These are phyloP conservation scores for Begonia peltatifolia DNA, from an alignment of 306 rosid species.

Conservation along the genomic window DNA sequence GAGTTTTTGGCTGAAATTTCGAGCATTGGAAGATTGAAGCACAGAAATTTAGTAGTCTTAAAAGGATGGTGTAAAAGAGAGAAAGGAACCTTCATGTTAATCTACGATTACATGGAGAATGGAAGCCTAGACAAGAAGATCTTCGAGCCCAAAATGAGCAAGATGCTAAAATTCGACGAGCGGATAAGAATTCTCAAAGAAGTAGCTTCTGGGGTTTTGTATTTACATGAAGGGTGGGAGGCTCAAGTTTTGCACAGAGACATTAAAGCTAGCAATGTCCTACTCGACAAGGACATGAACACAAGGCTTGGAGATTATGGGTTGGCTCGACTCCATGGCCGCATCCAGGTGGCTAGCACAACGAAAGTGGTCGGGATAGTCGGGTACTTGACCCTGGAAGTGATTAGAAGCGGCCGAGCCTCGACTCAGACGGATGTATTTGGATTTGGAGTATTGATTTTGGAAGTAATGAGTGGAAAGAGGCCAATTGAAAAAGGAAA, in stretches of 20 bases:
- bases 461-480: slow-evolving; percentile 45
- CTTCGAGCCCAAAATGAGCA: slow-evolving; percentile 30
- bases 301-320: slow-evolving; percentile 53
- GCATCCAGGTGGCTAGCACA: slow-evolving; percentile 25
- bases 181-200: slow-evolving; percentile 36
- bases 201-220: slow-evolving; percentile 39
- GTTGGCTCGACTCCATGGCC: slow-evolving; percentile 40
- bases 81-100: slow-evolving; percentile 32
- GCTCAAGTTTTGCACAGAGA: slow-evolving; percentile 55
- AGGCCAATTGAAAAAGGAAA: slow-evolving; percentile 43
- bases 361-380: slow-evolving; percentile 47
- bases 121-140: slow-evolving; percentile 51
- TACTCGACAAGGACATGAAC: slow-evolving; percentile 53
- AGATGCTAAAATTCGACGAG: slow-evolving; percentile 35
- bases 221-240: slow-evolving; percentile 71
- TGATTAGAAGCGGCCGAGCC: slow-evolving; percentile 30
- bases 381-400: slow-evolving; percentile 57
- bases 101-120: slow-evolving; percentile 55
- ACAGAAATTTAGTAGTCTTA: slow-evolving; percentile 41
- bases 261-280: slow-evolving; percentile 50
- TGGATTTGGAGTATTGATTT: slow-evolving; percentile 43
- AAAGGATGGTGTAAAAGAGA: slow-evolving; percentile 73
- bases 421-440: slow-evolving; percentile 36
- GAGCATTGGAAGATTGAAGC: slow-evolving; percentile 55
- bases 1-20: slow-evolving; percentile 62